Base-by-base conservation (phyloP, 768 basidiomycete species). In the Heimioporus sp. region DNA sequence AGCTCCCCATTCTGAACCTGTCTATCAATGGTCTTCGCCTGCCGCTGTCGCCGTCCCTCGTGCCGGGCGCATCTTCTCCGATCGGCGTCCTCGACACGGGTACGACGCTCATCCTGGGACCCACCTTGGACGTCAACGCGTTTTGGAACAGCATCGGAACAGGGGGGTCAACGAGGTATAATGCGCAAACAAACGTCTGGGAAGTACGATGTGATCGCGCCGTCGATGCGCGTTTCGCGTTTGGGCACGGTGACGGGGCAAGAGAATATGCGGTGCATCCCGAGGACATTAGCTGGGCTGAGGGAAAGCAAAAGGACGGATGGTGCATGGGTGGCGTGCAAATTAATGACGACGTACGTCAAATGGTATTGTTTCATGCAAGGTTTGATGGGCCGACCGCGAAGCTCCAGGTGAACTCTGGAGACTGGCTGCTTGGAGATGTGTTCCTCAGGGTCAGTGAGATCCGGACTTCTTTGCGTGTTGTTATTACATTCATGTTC, bases 41-140 rank as follows among this genome's bases (percentile, higher is more conserved):
- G 34, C 48, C 64, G 0, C 61, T 83, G 16, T 76, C 80, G 2
- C 50, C 61, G 15, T 81, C 83, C 15, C 73, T 74, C 49, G 68
- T 81, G 24, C 62, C 57, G 5, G 73, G 73, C 17, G 70, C 78
- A 20, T 43, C 65, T 12, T 57, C 68, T 2, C 74, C 76, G 0
- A 76, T 86, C 44, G 83, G 78, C 4, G 77, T 87, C 21, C 73
- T 86, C 24, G 86, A 87, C 60, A 82, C 82, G 21, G 83, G 83
- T 4, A 82, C 80, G 21, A 82, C 80, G 5, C 72, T 82, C 48
- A 72, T 83, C 21, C 71, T 82, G 6, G 81, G 80, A 5, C 83
- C 83, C 7, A 64, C 74, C 1, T 54, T 51, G 16, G 83, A 85
- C 51, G 80, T 84, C 37, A 67, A 71, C 5, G 72, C 76, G 7